phyloP scores from a whole-genome alignment of 2,329 filamentous ascomycete genomes.

The Colletotrichum tofieldiae region DNA sequence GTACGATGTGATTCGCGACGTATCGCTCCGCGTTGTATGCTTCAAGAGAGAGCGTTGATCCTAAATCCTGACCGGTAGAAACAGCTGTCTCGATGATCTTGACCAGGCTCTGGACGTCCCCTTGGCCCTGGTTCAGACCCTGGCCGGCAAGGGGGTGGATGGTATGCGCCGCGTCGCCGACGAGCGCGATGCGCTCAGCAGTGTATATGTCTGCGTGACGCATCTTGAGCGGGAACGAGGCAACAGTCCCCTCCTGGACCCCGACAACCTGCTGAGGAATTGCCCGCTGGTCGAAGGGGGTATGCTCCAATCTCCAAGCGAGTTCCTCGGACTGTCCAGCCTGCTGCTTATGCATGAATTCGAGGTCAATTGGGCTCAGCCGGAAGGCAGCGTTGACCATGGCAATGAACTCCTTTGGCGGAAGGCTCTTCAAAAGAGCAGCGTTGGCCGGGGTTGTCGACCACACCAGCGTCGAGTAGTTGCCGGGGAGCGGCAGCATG shows the following conservation, averaged over 20 bases:
- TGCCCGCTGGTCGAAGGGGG: conserved; percentile 65
- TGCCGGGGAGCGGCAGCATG: conserved; percentile 89
- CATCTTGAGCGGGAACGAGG: conserved; percentile 92
- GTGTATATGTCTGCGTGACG: conserved; percentile 96
- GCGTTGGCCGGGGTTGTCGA: conserved; percentile 89
- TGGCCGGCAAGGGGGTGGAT: conserved; percentile 96
- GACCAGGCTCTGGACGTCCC: conserved; percentile 86
- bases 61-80: conserved; percentile 88
- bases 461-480: conserved; percentile 91
- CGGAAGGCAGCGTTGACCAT: conserved; percentile 97
- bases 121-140: conserved; percentile 93
- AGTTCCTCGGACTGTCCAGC: conserved; percentile 80
- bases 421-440: conserved; percentile 82
- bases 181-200: conserved; percentile 88
- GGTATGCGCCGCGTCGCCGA: conserved; percentile 96
- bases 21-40: conserved; percentile 87
- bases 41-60: conserved; percentile 83
- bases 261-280: conserved; percentile 77
- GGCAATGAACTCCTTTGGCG: conserved; percentile 81
- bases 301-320: conserved; percentile 86
- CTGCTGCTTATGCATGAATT: conserved; percentile 81
- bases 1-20: conserved; percentile 82
- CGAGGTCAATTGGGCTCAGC: conserved; percentile 82
- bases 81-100: conserved; percentile 83
- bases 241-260: conserved; percentile 85